Base-by-base conservation (phyloP, 257 asterid genomes). In the Ilex aquifolium region DNA sequence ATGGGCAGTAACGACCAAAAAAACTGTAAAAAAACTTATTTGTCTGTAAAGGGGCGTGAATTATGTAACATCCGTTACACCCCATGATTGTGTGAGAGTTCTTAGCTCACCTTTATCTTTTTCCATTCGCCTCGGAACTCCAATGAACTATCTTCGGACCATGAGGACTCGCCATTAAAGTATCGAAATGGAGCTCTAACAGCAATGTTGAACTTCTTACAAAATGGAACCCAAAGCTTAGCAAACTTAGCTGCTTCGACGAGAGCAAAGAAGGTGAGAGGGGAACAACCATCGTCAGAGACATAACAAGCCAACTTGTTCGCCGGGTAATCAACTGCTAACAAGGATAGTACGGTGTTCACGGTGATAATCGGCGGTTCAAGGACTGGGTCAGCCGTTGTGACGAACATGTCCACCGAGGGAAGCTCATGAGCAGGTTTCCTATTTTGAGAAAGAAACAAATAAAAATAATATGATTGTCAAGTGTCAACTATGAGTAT, bases 211-310 rank as follows among this genome's bases (percentile, higher is more conserved):
- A 65, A 63, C 64, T 69, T 77, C 50, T 69, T 72, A 36, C 76
- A 69, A 56, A 77, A 77, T 2, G 82, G 79, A 42, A 77, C 69
- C 82, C 82, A 77, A 17, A 48, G 48, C 61, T 62, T 62, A 3
- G 82, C 79, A 56, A 72, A 77, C 42, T 77, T 55, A 1, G 73
- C 39, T 30, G 82, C 76, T 65, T 77, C 64, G 10, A 72, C 63
- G 3, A 76, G 78, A 61, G 71, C 65, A 14, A 61, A 76, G 57
- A 57, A 76, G 2, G 78, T 76, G 30, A 69, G 39, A 32, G 72
- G 69, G 2, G 82, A 76, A 42, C 76, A 75, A 17, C 70, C 82
- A 56, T 76, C 82, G 57, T 76, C 82, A 1, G 78, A 76, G 2
- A 72, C 70, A 40, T 76, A 72, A 39, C 78, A 76, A 31, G 82